phyloP scores from a whole-genome alignment of 768 basidiomycete genomes.

The Leccinum pellstonianum region DNA sequence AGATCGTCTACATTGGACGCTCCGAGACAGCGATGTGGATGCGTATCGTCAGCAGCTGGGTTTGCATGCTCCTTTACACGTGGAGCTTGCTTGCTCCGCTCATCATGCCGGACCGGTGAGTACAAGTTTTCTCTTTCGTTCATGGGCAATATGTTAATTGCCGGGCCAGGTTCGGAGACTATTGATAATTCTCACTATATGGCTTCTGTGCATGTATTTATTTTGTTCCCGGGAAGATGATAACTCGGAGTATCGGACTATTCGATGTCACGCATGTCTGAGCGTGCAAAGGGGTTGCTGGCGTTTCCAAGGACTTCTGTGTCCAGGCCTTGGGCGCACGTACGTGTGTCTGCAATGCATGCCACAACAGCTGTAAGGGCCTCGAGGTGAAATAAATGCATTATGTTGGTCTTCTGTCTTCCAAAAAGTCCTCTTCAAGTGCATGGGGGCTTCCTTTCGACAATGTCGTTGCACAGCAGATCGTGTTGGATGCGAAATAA shows the following conservation, averaged over 20 bases:
- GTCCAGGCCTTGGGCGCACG: too few relatives aligned
- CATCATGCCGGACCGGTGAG: slow-evolving; percentile 86
- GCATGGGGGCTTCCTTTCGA: too few relatives aligned
- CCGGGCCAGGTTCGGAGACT: slow-evolving; percentile 26
- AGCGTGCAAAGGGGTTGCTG: neutral
- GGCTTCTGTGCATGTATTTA: neutral
- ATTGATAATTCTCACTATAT: slow-evolving; percentile 9
- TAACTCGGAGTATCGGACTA: neutral
- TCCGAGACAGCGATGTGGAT: slow-evolving; percentile 99
- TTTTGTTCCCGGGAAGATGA: slow-evolving; percentile 1
- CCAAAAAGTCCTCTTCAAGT: too few relatives aligned
- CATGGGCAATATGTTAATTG: slow-evolving; percentile 5
- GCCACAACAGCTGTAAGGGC: neutral
- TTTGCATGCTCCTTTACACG: slow-evolving; percentile 80
- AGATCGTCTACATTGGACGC: slow-evolving; percentile 88
- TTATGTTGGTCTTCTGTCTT: neutral
- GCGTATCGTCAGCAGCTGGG: slow-evolving; percentile 94
- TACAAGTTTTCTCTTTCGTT: neutral
- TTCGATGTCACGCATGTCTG: neutral
- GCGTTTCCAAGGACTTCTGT: neutral
- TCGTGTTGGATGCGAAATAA: neutral
- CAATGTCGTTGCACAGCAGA: too few relatives aligned
- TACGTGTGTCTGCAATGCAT: neutral
- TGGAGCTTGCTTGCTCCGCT: slow-evolving; percentile 91
- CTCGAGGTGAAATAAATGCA: neutral